A percentile compares a stretch with the other conserved stretches of the same genome.
Evolutionary conservation across 148 eudicot species (phyloP).

Genomic region (Linanthus parryae): DNA sequence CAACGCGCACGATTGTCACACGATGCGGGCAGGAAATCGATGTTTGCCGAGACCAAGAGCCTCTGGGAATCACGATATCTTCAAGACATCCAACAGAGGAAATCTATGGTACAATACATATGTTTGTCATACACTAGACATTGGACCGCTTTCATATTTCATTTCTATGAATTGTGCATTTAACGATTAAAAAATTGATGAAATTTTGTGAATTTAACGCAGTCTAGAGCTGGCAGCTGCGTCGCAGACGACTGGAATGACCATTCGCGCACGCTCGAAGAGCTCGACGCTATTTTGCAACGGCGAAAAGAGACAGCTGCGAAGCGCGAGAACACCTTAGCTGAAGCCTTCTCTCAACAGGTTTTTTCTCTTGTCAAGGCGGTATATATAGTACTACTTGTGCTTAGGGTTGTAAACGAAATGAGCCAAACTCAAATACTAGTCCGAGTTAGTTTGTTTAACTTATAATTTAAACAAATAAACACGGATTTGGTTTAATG

Average conservation of each 20-base stretch:
- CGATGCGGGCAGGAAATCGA: constrained; percentile 59
- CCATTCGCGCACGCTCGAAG: constrained; percentile 41
- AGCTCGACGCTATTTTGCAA: constrained; percentile 57
- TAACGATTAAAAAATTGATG: no score
- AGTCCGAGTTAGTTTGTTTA: no score
- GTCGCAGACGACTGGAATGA: constrained; percentile 39
- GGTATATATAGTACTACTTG: no score
- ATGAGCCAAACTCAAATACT: no score
- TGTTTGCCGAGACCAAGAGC: constrained; percentile 57
- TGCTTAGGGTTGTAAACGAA: no score
- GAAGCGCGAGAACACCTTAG: constrained; percentile 37
- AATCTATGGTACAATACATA: constrained; percentile 54
- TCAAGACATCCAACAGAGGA: constrained; percentile 50
- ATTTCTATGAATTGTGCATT: no score
- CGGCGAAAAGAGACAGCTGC: constrained; percentile 50
- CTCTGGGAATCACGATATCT: constrained; percentile 55
- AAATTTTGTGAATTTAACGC: constrained; percentile 5
- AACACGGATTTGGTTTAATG: no score
- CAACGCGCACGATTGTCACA: constrained; percentile 48
- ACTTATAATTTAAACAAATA: no score
- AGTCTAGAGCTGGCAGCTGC: constrained; percentile 47
- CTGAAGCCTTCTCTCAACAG: constrained; percentile 57
- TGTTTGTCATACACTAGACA: no score
- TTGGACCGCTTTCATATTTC: no score
- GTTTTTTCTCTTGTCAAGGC: constrained; percentile 21